Conservation (phyloP, 2,329 filamentous ascomycete species). For the Fusarium sp. region DNA sequence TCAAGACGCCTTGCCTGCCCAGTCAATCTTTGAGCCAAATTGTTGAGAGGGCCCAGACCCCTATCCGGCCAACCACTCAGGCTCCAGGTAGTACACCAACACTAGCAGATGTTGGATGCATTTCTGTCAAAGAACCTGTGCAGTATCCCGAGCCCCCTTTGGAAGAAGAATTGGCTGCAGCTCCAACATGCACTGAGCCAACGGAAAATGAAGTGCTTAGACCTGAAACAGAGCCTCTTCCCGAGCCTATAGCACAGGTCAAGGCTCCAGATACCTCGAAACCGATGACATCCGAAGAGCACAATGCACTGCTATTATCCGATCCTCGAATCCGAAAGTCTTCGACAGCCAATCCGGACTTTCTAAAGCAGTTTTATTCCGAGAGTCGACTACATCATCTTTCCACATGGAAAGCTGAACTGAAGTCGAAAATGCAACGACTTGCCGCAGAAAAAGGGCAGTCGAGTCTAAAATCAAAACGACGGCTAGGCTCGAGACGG, state of each 20-base stretch:
- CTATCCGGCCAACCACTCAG: constrained; percentile 12
- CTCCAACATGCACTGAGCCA: neutral
- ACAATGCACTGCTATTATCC: constrained; percentile 87
- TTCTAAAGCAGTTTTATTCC: constrained; percentile 93
- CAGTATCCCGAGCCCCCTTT: neutral
- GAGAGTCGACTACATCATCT: constrained; percentile 96
- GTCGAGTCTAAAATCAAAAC: constrained; percentile 62
- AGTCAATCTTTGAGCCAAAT: constrained; percentile 51
- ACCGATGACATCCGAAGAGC: constrained; percentile 90
- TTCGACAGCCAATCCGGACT: constrained; percentile 92
- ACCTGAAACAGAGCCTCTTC: neutral
- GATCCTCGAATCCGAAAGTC: constrained; percentile 91
- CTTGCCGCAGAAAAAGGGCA: constrained; percentile 79
- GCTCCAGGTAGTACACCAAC: neutral
- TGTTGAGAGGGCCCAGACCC: constrained; percentile 50
- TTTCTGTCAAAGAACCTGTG: constrained; percentile 4
- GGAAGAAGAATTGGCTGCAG: neutral
- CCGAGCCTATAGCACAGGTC: neutral
- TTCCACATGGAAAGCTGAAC: constrained; percentile 94
- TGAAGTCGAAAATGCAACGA: constrained; percentile 90
- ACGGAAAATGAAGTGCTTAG: neutral
- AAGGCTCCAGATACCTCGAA: constrained; percentile 55
- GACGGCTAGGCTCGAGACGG: constrained; percentile 74
- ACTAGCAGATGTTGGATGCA: constrained; percentile 4
- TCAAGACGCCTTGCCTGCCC: constrained; percentile 62